Conservation (phyloP, 106 monocot species). For the Cymbidium sinense region DNA sequence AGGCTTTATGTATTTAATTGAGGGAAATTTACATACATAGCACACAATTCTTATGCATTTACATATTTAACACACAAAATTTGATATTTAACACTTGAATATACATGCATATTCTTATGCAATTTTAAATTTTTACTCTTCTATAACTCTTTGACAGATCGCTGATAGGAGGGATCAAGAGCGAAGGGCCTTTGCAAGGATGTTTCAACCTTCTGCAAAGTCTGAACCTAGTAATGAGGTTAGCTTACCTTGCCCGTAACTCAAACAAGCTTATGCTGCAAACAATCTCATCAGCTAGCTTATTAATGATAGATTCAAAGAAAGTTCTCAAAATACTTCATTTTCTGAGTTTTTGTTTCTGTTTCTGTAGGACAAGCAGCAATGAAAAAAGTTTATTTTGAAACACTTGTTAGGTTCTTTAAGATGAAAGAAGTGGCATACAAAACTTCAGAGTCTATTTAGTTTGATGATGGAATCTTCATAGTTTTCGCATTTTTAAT, state of each 20-base stretch:
- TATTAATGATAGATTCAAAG: too few relatives aligned
- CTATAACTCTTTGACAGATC: constrained; percentile 34
- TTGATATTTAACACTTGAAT: too few relatives aligned
- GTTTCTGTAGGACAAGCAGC: background rate
- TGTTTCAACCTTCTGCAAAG: constrained; percentile 45
- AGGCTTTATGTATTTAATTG: background rate
- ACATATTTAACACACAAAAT: too few relatives aligned
- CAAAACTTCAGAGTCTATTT: background rate
- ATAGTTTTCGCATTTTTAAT: background rate
- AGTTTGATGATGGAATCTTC: background rate
- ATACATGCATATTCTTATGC: too few relatives aligned
- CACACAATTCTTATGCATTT: too few relatives aligned
- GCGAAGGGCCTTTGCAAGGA: constrained; percentile 56
- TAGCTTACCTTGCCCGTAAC: background rate
- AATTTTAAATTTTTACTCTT: too few relatives aligned
- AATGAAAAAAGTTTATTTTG: background rate
- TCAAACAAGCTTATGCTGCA: too few relatives aligned
- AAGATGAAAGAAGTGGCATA: background rate
- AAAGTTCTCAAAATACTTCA: too few relatives aligned
- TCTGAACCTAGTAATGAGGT: constrained; percentile 20
- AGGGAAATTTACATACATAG: too few relatives aligned
- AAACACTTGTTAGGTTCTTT: background rate
- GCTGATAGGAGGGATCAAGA: constrained; percentile 63
- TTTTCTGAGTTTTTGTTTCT: background rate
- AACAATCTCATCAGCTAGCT: too few relatives aligned